Base-by-base conservation (phyloP, 768 basidiomycete species). In the Termitomyces sp. region DNA sequence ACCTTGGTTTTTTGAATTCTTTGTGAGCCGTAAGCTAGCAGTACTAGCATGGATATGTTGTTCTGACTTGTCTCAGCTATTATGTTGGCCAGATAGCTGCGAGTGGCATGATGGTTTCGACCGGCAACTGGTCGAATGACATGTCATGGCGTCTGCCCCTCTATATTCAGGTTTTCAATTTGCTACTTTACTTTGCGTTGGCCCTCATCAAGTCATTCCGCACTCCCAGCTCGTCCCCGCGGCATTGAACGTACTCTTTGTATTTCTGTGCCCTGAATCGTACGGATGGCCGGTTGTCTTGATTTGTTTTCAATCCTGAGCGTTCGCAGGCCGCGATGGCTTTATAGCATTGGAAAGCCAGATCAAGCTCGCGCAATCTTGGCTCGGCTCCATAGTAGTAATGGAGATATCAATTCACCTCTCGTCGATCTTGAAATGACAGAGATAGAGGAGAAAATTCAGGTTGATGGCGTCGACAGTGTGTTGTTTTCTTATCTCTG, bases 51-150 rank as follows among this genome's bases (percentile, higher is more conserved):
- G 15, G 3, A 18, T n/a, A 4, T 39, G 15, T 45, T 52, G 15
- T 33, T 42, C 32, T 49, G 45, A 42, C 16, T 28, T 56, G 6
- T 32, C 5, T 24, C 36, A 82, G 80, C 67, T 82, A 75, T 66
- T 81, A 83, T 66, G 75, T 83, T 44, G 84, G 83, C 11, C 83
- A 84, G 66, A 83, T 85, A 69, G 69, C 77, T 33, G 84, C 83
- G 1, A 80, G 79, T 18, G 84, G 83, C 4, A 82, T 85, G 79
- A 80, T 83, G 76, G 79, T 85, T 13, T 71, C 80, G 1, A 83
- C 80, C 18, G 82, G 81, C 12, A 74, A 70, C 59, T 79, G 70
- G 61, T 42, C 67, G 12, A 79, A 66, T 53, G 74, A 83, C 3
- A 68, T 72, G 68, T 76, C 81, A 12, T 85, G 83, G 83, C 73